Conservation (phyloP, 2,329 filamentous ascomycete genomes). For the Beauveria asiatica region DNA sequence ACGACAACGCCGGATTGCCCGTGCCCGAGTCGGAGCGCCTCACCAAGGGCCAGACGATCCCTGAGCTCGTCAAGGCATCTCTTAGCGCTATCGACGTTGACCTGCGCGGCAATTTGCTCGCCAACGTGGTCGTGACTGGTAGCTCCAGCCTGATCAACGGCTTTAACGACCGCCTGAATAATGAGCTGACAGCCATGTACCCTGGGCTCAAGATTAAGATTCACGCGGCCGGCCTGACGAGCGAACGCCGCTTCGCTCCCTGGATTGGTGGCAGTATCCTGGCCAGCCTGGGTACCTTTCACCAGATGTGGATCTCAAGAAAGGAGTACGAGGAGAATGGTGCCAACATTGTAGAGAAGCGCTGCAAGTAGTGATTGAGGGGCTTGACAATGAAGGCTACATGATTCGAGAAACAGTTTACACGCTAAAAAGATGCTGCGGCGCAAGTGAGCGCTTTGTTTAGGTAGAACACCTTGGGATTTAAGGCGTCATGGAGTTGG, state of each 20-base stretch:
- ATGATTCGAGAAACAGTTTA: not conserved
- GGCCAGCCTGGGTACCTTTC: slow-evolving; percentile 90
- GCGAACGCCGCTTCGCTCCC: slow-evolving; percentile 82
- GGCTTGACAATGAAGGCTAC: not conserved
- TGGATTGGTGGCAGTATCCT: slow-evolving; percentile 98
- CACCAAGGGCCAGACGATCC: slow-evolving; percentile 70
- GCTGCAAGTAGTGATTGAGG: slow-evolving; percentile 64
- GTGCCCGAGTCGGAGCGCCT: slow-evolving; percentile 36
- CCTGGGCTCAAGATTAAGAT: slow-evolving; percentile 82
- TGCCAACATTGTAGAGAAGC: slow-evolving; percentile 81
- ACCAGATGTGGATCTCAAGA: slow-evolving; percentile 98
- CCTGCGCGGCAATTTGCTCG: slow-evolving; percentile 70
- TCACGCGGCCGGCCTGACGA: slow-evolving; percentile 75
- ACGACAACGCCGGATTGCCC: slow-evolving; percentile 65
- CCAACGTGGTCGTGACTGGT: slow-evolving; percentile 88
- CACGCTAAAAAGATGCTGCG: not conserved
- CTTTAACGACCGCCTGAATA: slow-evolving; percentile 82
- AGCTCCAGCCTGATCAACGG: slow-evolving; percentile 81
- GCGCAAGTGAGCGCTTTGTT: slow-evolving; percentile 1
- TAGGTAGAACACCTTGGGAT: slow-evolving; percentile 4
- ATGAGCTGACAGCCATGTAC: slow-evolving; percentile 72
- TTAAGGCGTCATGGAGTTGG: slow-evolving; percentile 11
- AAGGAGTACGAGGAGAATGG: slow-evolving; percentile 99
- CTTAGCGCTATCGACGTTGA: slow-evolving; percentile 82
- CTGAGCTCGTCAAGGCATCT: slow-evolving; percentile 69